phyloP scores from a whole-genome alignment of 345 rosid genomes.

The Cardamine occulta region DNA sequence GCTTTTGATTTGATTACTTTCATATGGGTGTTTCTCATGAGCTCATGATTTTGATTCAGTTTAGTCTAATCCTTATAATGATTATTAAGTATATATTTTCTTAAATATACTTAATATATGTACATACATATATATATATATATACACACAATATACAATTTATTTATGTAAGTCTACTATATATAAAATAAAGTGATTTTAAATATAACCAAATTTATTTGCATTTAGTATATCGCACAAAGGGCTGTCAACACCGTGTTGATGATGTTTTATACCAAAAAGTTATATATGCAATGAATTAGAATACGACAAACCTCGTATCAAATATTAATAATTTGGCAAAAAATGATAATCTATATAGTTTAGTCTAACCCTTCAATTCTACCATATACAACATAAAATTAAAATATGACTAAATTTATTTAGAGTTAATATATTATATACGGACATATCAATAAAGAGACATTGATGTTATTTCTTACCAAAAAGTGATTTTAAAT shows the following conservation, averaged over 20 bases:
- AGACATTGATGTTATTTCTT: too few species aligned
- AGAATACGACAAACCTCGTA: too few species aligned
- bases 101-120: too few species aligned
- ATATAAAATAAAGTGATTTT: neutral
- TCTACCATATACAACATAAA: neutral
- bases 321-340: neutral
- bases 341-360: neutral
- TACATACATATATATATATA: neutral
- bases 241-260: too few species aligned
- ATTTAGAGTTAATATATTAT: neutral
- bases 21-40: too few species aligned
- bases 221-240: neutral
- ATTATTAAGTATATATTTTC: too few species aligned
- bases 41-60: too few species aligned
- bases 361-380: neutral
- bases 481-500: too few species aligned
- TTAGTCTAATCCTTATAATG: too few species aligned
- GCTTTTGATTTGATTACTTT: too few species aligned
- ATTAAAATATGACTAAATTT: neutral
- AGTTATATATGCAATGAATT: neutral
- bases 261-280: neutral
- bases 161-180: neutral
- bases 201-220: neutral
- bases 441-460: neutral
- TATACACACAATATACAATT: neutral